These are phyloP conservation scores for Acer saccharum DNA, from an alignment of 345 rosid species.

Conservation along the genomic window DNA sequence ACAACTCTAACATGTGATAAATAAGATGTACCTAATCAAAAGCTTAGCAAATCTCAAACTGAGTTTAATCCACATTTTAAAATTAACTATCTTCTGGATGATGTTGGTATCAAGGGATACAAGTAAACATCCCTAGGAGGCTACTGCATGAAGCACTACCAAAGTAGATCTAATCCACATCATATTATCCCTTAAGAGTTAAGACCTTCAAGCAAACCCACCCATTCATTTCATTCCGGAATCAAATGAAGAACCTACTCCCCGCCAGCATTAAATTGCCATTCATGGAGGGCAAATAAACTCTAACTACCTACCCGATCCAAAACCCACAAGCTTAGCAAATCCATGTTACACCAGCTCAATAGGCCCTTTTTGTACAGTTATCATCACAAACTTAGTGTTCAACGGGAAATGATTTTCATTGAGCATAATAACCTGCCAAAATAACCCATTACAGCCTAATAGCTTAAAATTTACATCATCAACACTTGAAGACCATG, in stretches of 20 bases:
- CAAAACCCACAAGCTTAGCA: background rate
- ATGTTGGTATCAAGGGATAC: background rate
- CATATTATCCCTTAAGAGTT: background rate
- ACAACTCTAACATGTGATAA: background rate
- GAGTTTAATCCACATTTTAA: background rate
- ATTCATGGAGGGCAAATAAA: background rate
- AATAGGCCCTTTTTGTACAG: background rate
- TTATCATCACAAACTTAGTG: background rate
- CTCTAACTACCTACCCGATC: background rate
- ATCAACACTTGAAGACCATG: no score
- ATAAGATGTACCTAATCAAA: background rate
- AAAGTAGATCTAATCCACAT: background rate
- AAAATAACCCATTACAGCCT: no score
- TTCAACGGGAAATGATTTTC: no score
- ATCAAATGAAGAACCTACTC: background rate
- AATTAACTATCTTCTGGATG: background rate
- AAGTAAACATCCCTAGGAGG: background rate
- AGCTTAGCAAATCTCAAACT: background rate
- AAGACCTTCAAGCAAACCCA: background rate
- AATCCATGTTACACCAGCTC: background rate
- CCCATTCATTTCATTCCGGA: constrained; percentile 6
- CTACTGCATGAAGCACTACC: background rate
- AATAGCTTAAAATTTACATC: no score
- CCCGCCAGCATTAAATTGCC: background rate
- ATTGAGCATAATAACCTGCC: background rate